Base-by-base conservation (phyloP, 495 filamentous ascomycete genomes). In the Mytilinidion resinicola region DNA sequence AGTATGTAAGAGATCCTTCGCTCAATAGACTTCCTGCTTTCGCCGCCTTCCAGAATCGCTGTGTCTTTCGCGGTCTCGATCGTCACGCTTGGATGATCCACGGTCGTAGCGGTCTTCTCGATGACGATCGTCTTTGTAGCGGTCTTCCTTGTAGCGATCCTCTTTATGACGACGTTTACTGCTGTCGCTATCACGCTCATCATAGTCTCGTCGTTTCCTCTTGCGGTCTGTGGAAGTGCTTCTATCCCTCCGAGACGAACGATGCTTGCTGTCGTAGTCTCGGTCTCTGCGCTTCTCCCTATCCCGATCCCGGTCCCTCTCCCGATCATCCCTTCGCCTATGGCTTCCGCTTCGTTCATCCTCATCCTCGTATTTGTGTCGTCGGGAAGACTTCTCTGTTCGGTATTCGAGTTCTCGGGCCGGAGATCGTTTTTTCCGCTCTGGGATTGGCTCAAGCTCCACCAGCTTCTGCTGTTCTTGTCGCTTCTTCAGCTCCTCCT, bases 401-500 rank as follows among this genome's bases (percentile, higher is more conserved):
- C 54, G 43, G 15, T 49, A 17, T 9, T 47, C 35, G 15, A 36
- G 15, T n/a, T 43, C 44, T 44, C 37, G 50, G 37, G 34, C 36
- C 9, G 50, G 50, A 10, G 50, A 53, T 50, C 38, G 55, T 57
- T 17, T 55, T 19, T 15, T 60, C 47, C 39, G n/a, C 49, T 68
- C 71, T 9, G 57, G 35, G 79, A 65, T 50, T 79, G 79, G 50
- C 37, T 68, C 67, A 19, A 73, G 67, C 53, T 74, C 43, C 49
- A 61, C 51, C 48, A 57, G 25, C 53, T 80, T 80, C 60, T 80
- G 75, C 37, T 73, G 65, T 51, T 75, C 66, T 53, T 70, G 61
- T 57, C 73, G 71, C 39, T 60, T 66, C 58, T 79, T 74, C 15
- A 84, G 66, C 59, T 86, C 84, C 56, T 82, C 81, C 60, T 86